Evolutionary conservation across 1,139 yeast genomes (phyloP).

Genomic region (Candida labiduridarum): DNA sequence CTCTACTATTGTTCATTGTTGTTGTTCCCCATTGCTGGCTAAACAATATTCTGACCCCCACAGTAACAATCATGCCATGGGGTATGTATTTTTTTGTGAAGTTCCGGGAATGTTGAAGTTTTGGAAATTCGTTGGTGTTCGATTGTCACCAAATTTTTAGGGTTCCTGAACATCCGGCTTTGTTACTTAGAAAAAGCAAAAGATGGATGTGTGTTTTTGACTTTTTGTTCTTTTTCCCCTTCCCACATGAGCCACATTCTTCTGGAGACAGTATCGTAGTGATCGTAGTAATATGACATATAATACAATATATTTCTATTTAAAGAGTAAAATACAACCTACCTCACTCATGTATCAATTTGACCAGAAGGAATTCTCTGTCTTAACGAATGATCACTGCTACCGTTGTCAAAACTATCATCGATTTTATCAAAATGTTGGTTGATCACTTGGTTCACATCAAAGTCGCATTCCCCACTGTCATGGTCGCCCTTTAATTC

Average conservation of each 20-base stretch:
- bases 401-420: conserved; percentile 4
- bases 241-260: no score
- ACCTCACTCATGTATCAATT: neutral
- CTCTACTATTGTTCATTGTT: no score
- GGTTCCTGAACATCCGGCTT: conserved; percentile 1
- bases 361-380: conserved; percentile 36
- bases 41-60: no score
- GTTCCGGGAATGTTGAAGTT: no score
- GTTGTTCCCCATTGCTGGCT: no score
- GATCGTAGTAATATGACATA: no score
- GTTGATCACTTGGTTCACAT: conserved; percentile 6
- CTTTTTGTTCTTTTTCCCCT: no score
- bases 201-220: no score
- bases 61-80: no score
- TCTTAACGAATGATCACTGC: conserved; percentile 17
- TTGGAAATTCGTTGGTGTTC: neutral
- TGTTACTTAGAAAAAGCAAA: neutral
- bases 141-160: neutral
- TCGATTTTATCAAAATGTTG: conserved; percentile 12
- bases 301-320: neutral
- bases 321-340: neutral
- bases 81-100: neutral
- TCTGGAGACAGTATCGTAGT: no score
- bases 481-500: no score
- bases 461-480: neutral